Evolutionary conservation across 2,329 filamentous ascomycete species (phyloP), one percentile per base, ranked within the genome.

Genomic region (Aureobasidium sp.): DNA sequence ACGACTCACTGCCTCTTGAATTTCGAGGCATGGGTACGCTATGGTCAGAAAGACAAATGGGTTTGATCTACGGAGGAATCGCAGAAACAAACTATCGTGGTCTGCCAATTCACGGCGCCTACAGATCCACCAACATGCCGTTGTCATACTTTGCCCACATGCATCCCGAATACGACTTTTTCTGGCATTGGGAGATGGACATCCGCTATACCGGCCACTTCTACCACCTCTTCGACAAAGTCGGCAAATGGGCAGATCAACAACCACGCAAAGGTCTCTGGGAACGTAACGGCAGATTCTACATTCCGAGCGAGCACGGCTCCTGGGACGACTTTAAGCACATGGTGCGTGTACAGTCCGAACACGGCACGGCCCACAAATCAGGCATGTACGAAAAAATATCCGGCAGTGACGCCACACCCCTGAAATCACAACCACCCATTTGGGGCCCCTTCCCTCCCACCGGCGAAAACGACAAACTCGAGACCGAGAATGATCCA

Each of bases 141-240:
- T 84, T 97, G 74, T 90, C 96, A 64, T 87, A 91, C 68, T 97
- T 97, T 66, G 88, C 90, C 5, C 83, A 90, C 64, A 79, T 82
- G 62, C 90, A 95, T 68, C 86, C 88, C 1, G 90, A 95, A 67
- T 95, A 90, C 64, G 88, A 94, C 42, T 88, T 83, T 70, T 89
- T 90, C 69, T 95, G 90, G 90, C 88, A 95, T 60, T 94, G 90
- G 88, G 90, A 95, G 68, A 91, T 95, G 84, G 90, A 95, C 63
- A 82, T 90, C 39, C 84, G 89, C 25, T 95, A 94, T 68, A 93
- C 86, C 0, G 89, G 90, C 30, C 89, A 95, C 69, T 91, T 87
- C 72, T 90, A 90, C 68, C 85, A 90, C 63, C 77, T 91, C 12
- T 84, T 91, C 58, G 76, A 85, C 57, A 79, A 81, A 38, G 74